Evolutionary conservation across 2,329 filamentous ascomycete species (phyloP).

Genomic region (Fusarium liriodendri): DNA sequence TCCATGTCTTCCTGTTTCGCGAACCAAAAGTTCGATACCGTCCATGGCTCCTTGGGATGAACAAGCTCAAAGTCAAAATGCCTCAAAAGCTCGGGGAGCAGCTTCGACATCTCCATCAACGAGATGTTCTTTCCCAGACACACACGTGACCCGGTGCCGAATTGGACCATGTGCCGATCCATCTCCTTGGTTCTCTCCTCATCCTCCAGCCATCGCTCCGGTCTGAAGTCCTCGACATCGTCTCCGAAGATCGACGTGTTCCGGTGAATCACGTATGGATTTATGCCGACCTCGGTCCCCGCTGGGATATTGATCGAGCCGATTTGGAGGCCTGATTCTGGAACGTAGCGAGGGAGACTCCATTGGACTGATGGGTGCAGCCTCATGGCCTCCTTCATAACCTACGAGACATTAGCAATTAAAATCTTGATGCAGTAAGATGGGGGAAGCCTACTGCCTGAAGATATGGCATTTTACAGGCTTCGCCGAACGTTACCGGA

Average conservation of each 20-base stretch:
- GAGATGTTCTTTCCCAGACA: conserved; percentile 13
- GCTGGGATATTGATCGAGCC: neutral
- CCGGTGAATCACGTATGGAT: conserved; percentile 8
- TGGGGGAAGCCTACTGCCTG: neutral
- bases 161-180: conserved; percentile 7
- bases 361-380: conserved; percentile 7
- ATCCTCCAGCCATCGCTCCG: conserved; percentile 12
- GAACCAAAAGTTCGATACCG: conserved; percentile 5
- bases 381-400: conserved; percentile 19
- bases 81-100: conserved; percentile 6
- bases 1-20: conserved; percentile 4
- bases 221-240: conserved; percentile 1
- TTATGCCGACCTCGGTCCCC: conserved; percentile 7
- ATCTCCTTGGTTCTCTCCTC: neutral
- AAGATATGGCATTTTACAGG: conserved; percentile 9
- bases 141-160: neutral
- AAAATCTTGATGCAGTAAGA: neutral
- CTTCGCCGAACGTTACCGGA: conserved; percentile 9
- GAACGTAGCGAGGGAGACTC: conserved; percentile 10
- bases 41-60: neutral
- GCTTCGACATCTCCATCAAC: conserved; percentile 15
- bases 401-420: neutral
- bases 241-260: conserved; percentile 5
- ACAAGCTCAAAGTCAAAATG: conserved; percentile 10
- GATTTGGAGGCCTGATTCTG: neutral